phyloP scores from a whole-genome alignment of 2,329 filamentous ascomycete species.

The Arachnomyces sp. region DNA sequence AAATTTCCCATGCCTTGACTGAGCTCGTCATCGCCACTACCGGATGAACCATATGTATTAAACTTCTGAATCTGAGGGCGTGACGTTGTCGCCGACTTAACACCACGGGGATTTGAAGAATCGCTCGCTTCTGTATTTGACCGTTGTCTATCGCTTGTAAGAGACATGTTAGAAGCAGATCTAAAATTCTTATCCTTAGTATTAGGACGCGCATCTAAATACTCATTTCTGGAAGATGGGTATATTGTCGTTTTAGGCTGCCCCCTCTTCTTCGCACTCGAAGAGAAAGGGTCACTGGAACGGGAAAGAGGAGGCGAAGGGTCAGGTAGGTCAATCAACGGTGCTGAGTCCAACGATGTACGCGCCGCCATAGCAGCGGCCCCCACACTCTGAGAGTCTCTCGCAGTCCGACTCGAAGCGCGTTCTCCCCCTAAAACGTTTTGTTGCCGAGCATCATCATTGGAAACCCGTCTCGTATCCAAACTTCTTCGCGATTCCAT shows the following conservation, averaged over 20 bases:
- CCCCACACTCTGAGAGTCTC: conserved; percentile 4
- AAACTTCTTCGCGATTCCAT: conserved; percentile 8
- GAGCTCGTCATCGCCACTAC: conserved; percentile 3
- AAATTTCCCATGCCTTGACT: conserved; percentile 1
- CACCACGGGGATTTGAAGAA: too few species aligned
- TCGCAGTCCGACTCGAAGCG: too few species aligned
- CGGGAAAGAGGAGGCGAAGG: conserved; percentile 12
- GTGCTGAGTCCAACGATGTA: conserved; percentile 5
- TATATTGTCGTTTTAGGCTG: conserved; percentile 32
- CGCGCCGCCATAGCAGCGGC: conserved; percentile 12
- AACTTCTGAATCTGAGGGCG: too few species aligned
- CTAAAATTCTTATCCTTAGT: too few species aligned
- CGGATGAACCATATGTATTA: conserved; percentile 11
- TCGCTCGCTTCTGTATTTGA: too few species aligned
- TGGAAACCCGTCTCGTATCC: conserved; percentile 1
- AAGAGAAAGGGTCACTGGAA: conserved; percentile 8
- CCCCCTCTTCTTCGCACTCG: conserved; percentile 18
- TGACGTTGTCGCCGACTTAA: too few species aligned
- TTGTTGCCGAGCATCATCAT: too few species aligned
- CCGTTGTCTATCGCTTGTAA: too few species aligned
- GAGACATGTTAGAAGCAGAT: too few species aligned
- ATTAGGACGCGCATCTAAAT: conserved; percentile 23
- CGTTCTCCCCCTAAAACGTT: too few species aligned
- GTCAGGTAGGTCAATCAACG: conserved; percentile 4
- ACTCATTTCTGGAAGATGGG: conserved; percentile 28